phyloP scores from a whole-genome alignment of 1,284 basidiomycete species.

The Cryptococcus sp. region DNA sequence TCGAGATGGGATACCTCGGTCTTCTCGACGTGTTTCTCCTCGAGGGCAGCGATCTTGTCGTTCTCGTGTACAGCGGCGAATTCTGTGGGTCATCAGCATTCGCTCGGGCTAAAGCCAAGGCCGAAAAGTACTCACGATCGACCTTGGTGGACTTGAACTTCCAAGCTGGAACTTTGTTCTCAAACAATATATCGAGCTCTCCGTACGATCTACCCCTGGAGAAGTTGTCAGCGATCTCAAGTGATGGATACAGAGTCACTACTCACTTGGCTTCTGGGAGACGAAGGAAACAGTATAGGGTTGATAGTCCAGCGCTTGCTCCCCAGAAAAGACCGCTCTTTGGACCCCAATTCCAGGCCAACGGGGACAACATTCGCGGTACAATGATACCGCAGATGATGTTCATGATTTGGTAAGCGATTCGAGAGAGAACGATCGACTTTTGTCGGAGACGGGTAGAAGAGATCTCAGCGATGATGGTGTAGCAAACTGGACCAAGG shows the following conservation, averaged over 20 bases:
- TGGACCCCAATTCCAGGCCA: constrained; percentile 1
- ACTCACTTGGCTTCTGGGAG: not conserved
- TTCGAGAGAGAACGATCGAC: constrained; percentile 50
- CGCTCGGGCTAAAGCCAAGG: not conserved
- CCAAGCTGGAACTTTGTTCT: constrained; percentile 11
- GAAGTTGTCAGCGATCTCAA: not conserved
- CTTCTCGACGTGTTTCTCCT: not conserved
- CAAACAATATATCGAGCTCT: constrained; percentile 11
- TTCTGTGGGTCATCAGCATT: not conserved
- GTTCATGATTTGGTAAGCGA: constrained; percentile 39
- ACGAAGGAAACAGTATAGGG: constrained; percentile 1
- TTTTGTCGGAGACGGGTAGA: constrained; percentile 28
- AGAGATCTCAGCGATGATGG: constrained; percentile 16
- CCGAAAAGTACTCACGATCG: constrained; percentile 3
- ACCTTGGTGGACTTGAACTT: constrained; percentile 8
- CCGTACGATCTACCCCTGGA: constrained; percentile 4
- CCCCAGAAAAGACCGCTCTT: constrained; percentile 5
- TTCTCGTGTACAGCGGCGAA: not conserved
- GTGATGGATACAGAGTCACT: not conserved
- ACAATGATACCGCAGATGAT: constrained; percentile 33
- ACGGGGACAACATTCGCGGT: constrained; percentile 5
- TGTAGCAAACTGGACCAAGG: constrained; percentile 24
- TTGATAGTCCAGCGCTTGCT: constrained; percentile 3
- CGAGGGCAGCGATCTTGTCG: not conserved
- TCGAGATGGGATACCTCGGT: not conserved